These are phyloP conservation scores for Grosmannia clavigera DNA, from an alignment of 2,329 filamentous ascomycete species.

Conservation along the genomic window DNA sequence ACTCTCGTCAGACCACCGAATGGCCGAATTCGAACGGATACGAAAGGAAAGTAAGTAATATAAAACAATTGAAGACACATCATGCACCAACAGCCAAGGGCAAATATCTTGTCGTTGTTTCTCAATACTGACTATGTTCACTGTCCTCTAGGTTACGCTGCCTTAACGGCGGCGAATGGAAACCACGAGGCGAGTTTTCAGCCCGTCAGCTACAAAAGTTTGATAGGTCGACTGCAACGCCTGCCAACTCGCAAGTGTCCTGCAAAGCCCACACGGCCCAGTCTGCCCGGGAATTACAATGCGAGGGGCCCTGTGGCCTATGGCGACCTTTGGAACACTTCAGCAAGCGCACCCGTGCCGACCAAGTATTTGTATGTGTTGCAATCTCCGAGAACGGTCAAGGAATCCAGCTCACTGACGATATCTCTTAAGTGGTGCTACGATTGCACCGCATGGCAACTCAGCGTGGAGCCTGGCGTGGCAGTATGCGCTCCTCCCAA, in stretches of 20 bases:
- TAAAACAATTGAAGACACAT: too few species aligned
- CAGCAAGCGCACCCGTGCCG: slow-evolving; percentile 21
- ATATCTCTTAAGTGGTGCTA: slow-evolving; percentile 24
- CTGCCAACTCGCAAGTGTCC: slow-evolving; percentile 15
- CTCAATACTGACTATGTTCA: background rate
- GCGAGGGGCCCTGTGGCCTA: slow-evolving; percentile 21
- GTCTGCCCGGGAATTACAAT: slow-evolving; percentile 11
- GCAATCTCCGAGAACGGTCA: background rate
- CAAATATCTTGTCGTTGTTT: background rate
- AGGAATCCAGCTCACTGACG: background rate
- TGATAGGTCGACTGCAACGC: slow-evolving; percentile 9
- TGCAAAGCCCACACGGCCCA: slow-evolving; percentile 18
- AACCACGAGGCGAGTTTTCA: slow-evolving; percentile 17
- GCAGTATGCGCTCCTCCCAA: slow-evolving; percentile 14
- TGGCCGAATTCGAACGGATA: background rate
- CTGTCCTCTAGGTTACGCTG: slow-evolving; percentile 18
- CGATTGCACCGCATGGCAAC: slow-evolving; percentile 21
- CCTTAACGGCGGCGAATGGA: slow-evolving; percentile 18
- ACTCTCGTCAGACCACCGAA: background rate
- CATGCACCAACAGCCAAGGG: too few species aligned
- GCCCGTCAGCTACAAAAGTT: slow-evolving; percentile 18
- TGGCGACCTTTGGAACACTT: slow-evolving; percentile 17
- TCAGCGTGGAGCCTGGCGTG: slow-evolving; percentile 14
- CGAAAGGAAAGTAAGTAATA: background rate
- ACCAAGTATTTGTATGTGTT: slow-evolving; percentile 18